Base-by-base conservation (phyloP, 2,329 filamentous ascomycete species). In the Cytospora schulzeri region DNA sequence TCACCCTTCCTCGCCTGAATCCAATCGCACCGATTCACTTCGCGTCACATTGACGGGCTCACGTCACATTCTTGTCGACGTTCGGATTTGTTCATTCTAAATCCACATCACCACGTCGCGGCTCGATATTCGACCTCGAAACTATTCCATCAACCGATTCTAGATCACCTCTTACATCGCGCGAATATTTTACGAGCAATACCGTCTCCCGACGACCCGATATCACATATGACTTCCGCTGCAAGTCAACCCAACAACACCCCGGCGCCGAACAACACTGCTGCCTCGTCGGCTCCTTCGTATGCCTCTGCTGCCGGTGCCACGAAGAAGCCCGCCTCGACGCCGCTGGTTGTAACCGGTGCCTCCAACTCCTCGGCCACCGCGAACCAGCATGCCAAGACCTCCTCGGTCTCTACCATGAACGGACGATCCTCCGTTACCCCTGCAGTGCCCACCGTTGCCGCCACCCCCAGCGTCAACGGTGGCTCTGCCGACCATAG, bases 391-490 rank as follows among this genome's bases (percentile, higher is more conserved):
- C 80, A 85, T 85, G 86, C 83, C 71, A 88, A 88, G 76, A 79
- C 85, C 76, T 83, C 86, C 75, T 86, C 89, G 73, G 85, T 87
- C 73, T 88, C 91, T 82, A 87, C 91, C 77, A 86, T 96, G 85
- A 97, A 96, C 85, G 92, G 92, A 85, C 91, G 90, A 80, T 82
- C 83, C 70, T 82, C 88, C 77, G 89, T 89, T 77, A 84, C 84
- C 77, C 88, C 88, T 69, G 88, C 88, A 74, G 82, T 91, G 71
- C 88, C 89, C 70, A 81, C 82, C 68, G 86, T 90, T 70, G 85
- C 83, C 68, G 85, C 85, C 77, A 86, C 82, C 73, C 78, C 82
- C 73, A 83, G 83, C 73, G 78, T 86, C 71, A 95, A 96, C 85
- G 91, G 91, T 70, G 80, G 81, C 70, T 77, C 83, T 62, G 82